phyloP scores from a whole-genome alignment of 768 basidiomycete species.

The Hemileccinum rubropunctum region DNA sequence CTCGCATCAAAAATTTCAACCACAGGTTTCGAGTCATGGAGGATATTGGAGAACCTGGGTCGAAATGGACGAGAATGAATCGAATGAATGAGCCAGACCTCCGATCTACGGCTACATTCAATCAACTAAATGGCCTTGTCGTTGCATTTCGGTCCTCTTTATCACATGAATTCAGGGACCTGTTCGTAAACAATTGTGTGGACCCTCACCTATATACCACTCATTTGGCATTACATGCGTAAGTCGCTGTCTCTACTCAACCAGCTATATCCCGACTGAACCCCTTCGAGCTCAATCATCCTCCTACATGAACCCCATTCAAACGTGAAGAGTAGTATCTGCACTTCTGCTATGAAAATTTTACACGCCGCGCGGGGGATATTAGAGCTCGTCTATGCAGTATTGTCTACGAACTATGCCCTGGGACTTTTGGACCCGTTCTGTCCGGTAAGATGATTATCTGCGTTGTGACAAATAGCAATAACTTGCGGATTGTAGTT shows the following conservation, averaged over 20 bases:
- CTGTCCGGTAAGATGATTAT: slow-evolving; percentile 49
- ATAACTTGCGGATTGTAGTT: slow-evolving; percentile 38
- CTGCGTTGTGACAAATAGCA: not conserved
- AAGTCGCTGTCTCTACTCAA: slow-evolving; percentile 16
- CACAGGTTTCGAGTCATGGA: slow-evolving; percentile 60
- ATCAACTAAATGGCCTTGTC: slow-evolving; percentile 58
- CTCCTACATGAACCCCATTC: slow-evolving; percentile 78
- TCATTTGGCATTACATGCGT: slow-evolving; percentile 33
- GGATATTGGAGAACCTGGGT: slow-evolving; percentile 53
- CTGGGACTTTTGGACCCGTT: slow-evolving; percentile 69
- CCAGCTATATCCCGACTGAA: slow-evolving; percentile 35
- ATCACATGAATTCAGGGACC: slow-evolving; percentile 52
- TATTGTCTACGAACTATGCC: slow-evolving; percentile 72
- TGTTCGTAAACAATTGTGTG: slow-evolving; percentile 49
- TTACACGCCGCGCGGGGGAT: slow-evolving; percentile 64
- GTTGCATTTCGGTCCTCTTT: slow-evolving; percentile 57
- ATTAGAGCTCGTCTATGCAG: slow-evolving; percentile 61
- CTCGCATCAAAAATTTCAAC: slow-evolving; percentile 61
- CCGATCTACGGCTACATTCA: slow-evolving; percentile 59
- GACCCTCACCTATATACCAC: slow-evolving; percentile 56
- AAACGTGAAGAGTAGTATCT: slow-evolving; percentile 52
- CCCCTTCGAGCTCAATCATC: slow-evolving; percentile 52
- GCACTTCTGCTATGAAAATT: slow-evolving; percentile 68
- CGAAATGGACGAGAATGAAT: slow-evolving; percentile 21
- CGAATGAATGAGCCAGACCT: slow-evolving; percentile 49